A percentile compares a stretch with the other conserved stretches of the same genome.
Conservation (phyloP, 805 yeast species). For the Kodamaea nitidulidarum region DNA sequence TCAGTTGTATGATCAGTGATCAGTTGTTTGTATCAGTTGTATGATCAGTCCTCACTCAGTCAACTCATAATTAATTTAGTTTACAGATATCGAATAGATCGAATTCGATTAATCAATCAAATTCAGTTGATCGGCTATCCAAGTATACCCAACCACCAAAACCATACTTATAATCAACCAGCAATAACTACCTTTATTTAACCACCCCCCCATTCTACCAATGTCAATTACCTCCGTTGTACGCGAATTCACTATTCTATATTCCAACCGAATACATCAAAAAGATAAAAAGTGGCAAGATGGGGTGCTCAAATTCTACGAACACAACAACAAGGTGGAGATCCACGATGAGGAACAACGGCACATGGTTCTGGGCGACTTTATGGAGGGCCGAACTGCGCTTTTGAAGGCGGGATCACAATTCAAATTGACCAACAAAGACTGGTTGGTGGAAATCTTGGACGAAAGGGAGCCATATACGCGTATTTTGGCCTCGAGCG, state of each 20-base stretch:
- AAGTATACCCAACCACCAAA: no score
- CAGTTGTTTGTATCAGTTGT: no score
- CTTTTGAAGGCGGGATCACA: slow-evolving; percentile 14
- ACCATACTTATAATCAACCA: no score
- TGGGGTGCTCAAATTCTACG: slow-evolving; percentile 43
- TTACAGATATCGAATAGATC: no score
- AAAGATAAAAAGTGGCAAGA: slow-evolving; percentile 51
- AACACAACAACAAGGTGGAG: slow-evolving; percentile 46
- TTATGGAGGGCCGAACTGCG: slow-evolving; percentile 20
- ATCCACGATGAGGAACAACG: slow-evolving; percentile 34
- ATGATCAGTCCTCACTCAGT: no score
- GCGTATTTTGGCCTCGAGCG: slow-evolving; percentile 3
- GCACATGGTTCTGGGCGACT: slow-evolving; percentile 31
- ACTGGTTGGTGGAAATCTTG: slow-evolving; percentile 17
- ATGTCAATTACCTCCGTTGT: slow-evolving; percentile 30
- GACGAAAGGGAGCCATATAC: slow-evolving; percentile 6
- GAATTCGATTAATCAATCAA: no score
- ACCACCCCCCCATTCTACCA: no score
- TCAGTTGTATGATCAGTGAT: no score
- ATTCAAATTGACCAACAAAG: slow-evolving; percentile 24
- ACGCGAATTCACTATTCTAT: slow-evolving; percentile 45
- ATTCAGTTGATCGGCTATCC: no score
- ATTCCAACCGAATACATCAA: slow-evolving; percentile 42
- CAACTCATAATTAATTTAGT: no score
- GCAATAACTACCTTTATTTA: no score